phyloP scores from a whole-genome alignment of 305 asterid genomes.

The Rubia tinctorum region DNA sequence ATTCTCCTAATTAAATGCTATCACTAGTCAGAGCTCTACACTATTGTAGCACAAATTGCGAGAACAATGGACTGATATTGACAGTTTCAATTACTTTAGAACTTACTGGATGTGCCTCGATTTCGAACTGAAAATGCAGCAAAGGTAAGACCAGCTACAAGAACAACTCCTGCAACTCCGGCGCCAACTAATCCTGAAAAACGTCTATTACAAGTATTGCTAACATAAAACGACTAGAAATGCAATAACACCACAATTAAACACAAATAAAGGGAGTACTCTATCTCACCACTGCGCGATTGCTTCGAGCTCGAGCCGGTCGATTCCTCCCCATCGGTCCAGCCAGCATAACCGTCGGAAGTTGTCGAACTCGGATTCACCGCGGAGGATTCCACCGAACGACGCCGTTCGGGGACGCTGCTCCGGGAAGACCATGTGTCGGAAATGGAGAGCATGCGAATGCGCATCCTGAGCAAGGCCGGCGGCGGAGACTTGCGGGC shows the following conservation, averaged over 20 bases:
- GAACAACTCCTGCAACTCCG: constrained; percentile 69
- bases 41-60: neutral
- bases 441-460: constrained; percentile 36
- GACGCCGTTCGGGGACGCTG: constrained; percentile 42
- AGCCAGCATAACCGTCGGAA: constrained; percentile 61
- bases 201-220: constrained; percentile 58
- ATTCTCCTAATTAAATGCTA: neutral
- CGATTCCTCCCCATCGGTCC: constrained; percentile 55
- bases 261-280: neutral
- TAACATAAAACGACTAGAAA: constrained; percentile 32
- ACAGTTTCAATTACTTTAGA: constrained; percentile 6
- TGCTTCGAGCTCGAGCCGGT: constrained; percentile 42
- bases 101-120: constrained; percentile 57
- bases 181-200: constrained; percentile 78
- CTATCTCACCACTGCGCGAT: constrained; percentile 53
- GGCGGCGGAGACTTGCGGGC: constrained; percentile 36
- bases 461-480: constrained; percentile 28
- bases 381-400: constrained; percentile 39
- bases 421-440: constrained; percentile 36
- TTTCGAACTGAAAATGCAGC: constrained; percentile 62
- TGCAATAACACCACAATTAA: neutral
- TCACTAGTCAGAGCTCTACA: neutral
- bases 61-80: constrained; percentile 6
- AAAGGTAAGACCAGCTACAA: constrained; percentile 71
- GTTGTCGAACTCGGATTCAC: constrained; percentile 42